Evolutionary conservation across 805 yeast species (phyloP).

Genomic region (Metschnikowia hibisci): DNA sequence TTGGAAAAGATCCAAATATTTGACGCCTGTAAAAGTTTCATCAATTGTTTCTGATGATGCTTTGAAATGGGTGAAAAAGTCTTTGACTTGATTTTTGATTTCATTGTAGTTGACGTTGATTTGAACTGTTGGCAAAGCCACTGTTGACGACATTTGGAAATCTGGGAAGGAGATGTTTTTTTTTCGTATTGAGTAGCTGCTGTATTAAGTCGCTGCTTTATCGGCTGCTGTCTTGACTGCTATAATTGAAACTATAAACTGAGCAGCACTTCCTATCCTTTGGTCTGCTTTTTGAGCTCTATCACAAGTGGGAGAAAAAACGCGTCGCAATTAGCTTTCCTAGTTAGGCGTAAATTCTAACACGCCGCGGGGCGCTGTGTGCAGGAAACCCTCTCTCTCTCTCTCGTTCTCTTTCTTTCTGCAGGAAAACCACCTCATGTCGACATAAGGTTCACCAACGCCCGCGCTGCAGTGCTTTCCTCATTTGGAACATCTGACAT

Average conservation of each 20-base stretch:
- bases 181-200: neutral
- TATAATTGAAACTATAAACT: too few relatives aligned
- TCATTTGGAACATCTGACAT: conserved; percentile 23
- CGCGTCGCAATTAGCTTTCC: conserved; percentile 11
- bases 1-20: conserved; percentile 73
- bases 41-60: conserved; percentile 21
- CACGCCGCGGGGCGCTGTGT: conserved; percentile 10
- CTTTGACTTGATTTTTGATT: conserved; percentile 52
- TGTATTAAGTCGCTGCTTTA: too few relatives aligned
- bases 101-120: conserved; percentile 71
- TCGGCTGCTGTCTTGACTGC: neutral
- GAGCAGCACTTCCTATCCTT: too few relatives aligned
- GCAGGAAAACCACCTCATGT: conserved; percentile 4
- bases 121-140: conserved; percentile 59
- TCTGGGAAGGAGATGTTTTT: too few relatives aligned
- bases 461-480: conserved; percentile 57
- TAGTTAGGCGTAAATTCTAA: conserved; percentile 4
- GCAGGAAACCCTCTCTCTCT: conserved; percentile 1
- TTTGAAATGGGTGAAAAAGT: conserved; percentile 68
- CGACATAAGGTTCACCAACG: conserved; percentile 56
- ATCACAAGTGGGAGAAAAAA: neutral
- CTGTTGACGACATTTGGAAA: conserved; percentile 20
- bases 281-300: too few relatives aligned
- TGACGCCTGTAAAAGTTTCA: conserved; percentile 28
- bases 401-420: neutral